Evolutionary conservation across 352 stramenopile species (phyloP).

Genomic region (Pythium volutum): DNA sequence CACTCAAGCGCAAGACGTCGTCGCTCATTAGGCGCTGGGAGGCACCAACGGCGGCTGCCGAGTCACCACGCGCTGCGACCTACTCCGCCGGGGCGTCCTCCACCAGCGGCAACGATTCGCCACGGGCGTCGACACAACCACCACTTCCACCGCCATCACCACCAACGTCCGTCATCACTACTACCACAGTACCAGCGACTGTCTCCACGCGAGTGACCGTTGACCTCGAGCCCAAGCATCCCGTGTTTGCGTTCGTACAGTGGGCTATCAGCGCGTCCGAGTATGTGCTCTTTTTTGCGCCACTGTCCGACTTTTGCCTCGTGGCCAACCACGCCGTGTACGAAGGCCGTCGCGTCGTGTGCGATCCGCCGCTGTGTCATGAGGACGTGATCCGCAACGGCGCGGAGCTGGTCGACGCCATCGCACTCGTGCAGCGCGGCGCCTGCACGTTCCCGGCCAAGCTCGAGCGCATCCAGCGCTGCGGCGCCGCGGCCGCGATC

Average conservation of each 20-base stretch:
- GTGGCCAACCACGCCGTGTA: slow-evolving; percentile 39
- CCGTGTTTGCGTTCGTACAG: slow-evolving; percentile 69
- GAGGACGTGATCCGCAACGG: slow-evolving; percentile 36
- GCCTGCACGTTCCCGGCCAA: slow-evolving; percentile 70
- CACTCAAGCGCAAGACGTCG: slow-evolving; percentile 44
- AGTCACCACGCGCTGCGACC: background rate
- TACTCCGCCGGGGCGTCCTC: background rate
- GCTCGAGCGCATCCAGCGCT: slow-evolving; percentile 53
- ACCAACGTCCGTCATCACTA: background rate
- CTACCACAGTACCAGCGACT: background rate
- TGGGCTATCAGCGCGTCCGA: slow-evolving; percentile 44
- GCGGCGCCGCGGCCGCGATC: slow-evolving; percentile 54
- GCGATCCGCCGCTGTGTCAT: slow-evolving; percentile 49
- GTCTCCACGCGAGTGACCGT: background rate
- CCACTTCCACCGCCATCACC: background rate
- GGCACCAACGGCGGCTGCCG: background rate
- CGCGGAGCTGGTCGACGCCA: slow-evolving; percentile 28
- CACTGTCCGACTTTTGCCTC: slow-evolving; percentile 61
- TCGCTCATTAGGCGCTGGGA: slow-evolving; percentile 48
- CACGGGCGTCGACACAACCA: background rate
- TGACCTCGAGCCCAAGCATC: slow-evolving; percentile 14
- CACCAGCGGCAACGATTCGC: background rate
- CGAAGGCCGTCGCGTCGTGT: slow-evolving; percentile 39
- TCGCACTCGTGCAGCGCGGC: slow-evolving; percentile 56
- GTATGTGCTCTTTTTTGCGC: slow-evolving; percentile 52